Percentiles rank a stretch among this genome's conserved stretches.
phyloP scores from a whole-genome alignment of 495 filamentous ascomycete species.

The Penicillium mononematosum region DNA sequence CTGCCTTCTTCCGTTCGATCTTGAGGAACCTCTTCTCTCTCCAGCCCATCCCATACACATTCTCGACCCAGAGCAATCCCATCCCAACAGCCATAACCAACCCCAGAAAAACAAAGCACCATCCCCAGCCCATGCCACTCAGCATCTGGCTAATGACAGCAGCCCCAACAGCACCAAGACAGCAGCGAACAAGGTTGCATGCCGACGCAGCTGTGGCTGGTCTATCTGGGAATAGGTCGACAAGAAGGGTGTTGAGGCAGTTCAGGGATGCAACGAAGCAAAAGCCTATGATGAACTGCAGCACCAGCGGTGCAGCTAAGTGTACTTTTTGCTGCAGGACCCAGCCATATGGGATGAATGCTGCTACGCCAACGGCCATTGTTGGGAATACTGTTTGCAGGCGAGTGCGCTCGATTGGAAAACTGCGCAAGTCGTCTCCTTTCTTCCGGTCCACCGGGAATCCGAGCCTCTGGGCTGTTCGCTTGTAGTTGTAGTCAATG shows the following conservation, averaged over 20 bases:
- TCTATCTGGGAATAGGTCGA: slow-evolving; percentile 59
- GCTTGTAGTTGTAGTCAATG: slow-evolving; percentile 56
- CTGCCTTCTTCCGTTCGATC: slow-evolving; percentile 16
- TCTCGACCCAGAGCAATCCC: slow-evolving; percentile 28
- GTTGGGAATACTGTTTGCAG: slow-evolving; percentile 50
- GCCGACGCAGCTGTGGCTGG: slow-evolving; percentile 63
- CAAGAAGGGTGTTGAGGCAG: slow-evolving; percentile 43
- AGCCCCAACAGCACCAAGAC: slow-evolving; percentile 60
- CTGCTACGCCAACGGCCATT: slow-evolving; percentile 38
- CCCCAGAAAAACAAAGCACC: slow-evolving; percentile 56
- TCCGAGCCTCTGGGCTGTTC: slow-evolving; percentile 46
- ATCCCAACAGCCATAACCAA: slow-evolving; percentile 37
- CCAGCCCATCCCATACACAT: slow-evolving; percentile 42
- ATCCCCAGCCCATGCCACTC: slow-evolving; percentile 57
- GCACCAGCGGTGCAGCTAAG: slow-evolving; percentile 51
- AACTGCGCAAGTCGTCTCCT: slow-evolving; percentile 50
- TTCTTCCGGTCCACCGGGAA: slow-evolving; percentile 48
- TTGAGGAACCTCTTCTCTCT: slow-evolving; percentile 34
- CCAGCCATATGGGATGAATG: slow-evolving; percentile 58
- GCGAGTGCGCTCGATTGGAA: slow-evolving; percentile 60
- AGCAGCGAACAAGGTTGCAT: slow-evolving; percentile 64
- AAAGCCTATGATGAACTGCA: slow-evolving; percentile 56
- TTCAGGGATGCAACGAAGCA: slow-evolving; percentile 52
- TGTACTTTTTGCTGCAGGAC: slow-evolving; percentile 45
- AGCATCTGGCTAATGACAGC: slow-evolving; percentile 62